These are phyloP conservation scores for Cyclotella cryptica DNA, from an alignment of 108 stramenopile species.

Conservation along the genomic window DNA sequence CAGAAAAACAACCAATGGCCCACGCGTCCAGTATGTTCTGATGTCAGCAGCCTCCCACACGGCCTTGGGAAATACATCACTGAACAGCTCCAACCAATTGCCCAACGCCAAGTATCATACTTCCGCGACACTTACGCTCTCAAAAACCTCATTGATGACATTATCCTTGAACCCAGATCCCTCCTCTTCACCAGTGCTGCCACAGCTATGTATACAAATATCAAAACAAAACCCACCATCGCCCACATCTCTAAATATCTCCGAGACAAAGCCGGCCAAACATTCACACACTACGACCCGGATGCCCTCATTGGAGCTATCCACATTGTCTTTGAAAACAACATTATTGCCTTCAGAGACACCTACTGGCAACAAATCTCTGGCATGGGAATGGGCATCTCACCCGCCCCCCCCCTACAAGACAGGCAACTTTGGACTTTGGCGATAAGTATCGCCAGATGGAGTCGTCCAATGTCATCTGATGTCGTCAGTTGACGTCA, in stretches of 20 bases:
- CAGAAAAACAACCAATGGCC: not conserved
- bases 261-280: slow-evolving; percentile 8
- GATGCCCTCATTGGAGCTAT: too few relatives aligned
- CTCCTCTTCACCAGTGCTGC: slow-evolving; percentile 32
- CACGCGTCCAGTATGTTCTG: slow-evolving; percentile 17
- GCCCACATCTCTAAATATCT: too few relatives aligned
- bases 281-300: not conserved
- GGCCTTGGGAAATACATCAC: slow-evolving; percentile 14
- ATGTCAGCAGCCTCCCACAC: not conserved
- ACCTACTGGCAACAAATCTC: slow-evolving; percentile 22
- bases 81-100: not conserved
- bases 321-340: too few relatives aligned
- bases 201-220: slow-evolving; percentile 45
- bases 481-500: too few relatives aligned
- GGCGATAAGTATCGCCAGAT: too few relatives aligned
- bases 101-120: not conserved
- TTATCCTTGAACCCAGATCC: slow-evolving; percentile 16
- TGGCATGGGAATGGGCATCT: slow-evolving; percentile 39
- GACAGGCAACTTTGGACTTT: too few relatives aligned
- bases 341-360: too few relatives aligned
- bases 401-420: too few relatives aligned
- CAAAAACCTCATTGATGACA: not conserved
- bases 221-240: too few relatives aligned
- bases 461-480: too few relatives aligned
- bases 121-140: slow-evolving; percentile 13